Percentiles rank a stretch among this genome's conserved stretches.
These are phyloP conservation scores for Rhizopus sp. DNA, from an alignment of 371 early-diverging fungal genomes.

Conservation along the genomic window DNA sequence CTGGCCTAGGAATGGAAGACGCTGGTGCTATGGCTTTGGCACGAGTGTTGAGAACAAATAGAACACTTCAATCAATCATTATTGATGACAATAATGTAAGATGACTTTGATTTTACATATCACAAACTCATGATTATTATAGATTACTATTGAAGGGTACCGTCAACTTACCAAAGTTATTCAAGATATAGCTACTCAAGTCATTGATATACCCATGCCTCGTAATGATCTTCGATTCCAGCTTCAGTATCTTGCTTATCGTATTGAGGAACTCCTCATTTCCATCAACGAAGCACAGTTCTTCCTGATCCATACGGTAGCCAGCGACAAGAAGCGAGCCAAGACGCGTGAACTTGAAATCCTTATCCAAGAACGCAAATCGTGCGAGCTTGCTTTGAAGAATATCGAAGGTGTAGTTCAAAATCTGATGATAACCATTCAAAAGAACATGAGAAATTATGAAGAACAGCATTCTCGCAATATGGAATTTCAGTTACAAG, in stretches of 20 bases:
- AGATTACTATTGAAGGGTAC: constrained; percentile 47
- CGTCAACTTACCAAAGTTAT: constrained; percentile 26
- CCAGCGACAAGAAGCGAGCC: constrained; percentile 23
- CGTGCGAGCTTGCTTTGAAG: constrained; percentile 24
- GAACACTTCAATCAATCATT: constrained; percentile 24
- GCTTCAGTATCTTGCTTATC: constrained; percentile 19
- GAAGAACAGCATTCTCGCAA: constrained; percentile 23
- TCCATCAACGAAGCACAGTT: constrained; percentile 40
- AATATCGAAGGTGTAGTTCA: constrained; percentile 32
- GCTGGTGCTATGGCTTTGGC: constrained; percentile 32
- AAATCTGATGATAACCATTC: constrained; percentile 22
- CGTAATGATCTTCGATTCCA: constrained; percentile 37
- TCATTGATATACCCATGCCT: constrained; percentile 35
- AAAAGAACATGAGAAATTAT: constrained; percentile 25
- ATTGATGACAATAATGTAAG: constrained; percentile 44
- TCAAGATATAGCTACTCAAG: constrained; percentile 18
- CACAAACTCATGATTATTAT: background rate
- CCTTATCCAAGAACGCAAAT: constrained; percentile 32
- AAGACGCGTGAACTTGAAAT: constrained; percentile 34
- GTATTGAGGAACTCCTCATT: constrained; percentile 30
- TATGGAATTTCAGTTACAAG: constrained; percentile 26
- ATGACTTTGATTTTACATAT: background rate
- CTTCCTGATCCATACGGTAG: constrained; percentile 39
- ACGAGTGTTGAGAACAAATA: constrained; percentile 29
- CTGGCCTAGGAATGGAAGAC: constrained; percentile 35